A percentile compares a stretch with the other conserved stretches of the same genome.
Evolutionary conservation across 352 stramenopile species (phyloP).

Genomic region (Peronosclerospora sorghi): DNA sequence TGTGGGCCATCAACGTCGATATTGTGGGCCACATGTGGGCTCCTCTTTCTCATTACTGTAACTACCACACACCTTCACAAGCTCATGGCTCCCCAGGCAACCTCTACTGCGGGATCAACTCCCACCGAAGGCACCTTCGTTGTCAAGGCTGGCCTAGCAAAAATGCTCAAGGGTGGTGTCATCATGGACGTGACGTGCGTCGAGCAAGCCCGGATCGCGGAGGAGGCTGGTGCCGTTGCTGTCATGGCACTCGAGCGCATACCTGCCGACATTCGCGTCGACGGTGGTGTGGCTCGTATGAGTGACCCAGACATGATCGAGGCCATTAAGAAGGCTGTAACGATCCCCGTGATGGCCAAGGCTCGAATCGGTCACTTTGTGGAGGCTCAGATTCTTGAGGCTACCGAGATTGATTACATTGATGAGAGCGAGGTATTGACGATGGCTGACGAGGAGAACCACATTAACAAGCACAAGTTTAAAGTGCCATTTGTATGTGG

Average conservation of each 20-base stretch:
- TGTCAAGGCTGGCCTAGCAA: constrained; percentile 93
- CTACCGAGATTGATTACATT: constrained; percentile 97
- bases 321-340: constrained; percentile 97
- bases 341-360: constrained; percentile 99
- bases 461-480: constrained; percentile 96
- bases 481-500: constrained; percentile 98
- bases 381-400: constrained; percentile 96
- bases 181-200: constrained; percentile 94
- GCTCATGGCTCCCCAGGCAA: constrained; percentile 26
- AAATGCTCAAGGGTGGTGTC: constrained; percentile 98
- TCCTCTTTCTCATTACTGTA: constrained; percentile 5
- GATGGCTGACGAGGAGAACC: constrained; percentile 97
- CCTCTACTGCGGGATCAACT: constrained; percentile 7
- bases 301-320: constrained; percentile 96
- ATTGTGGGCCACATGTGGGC: constrained; percentile 6
- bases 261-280: constrained; percentile 93
- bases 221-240: constrained; percentile 94
- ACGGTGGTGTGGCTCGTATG: constrained; percentile 96
- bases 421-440: constrained; percentile 97
- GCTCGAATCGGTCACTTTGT: constrained; percentile 98
- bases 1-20: not conserved
- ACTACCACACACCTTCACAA: constrained; percentile 6
- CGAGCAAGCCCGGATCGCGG: constrained; percentile 92
- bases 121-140: constrained; percentile 73
- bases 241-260: constrained; percentile 99